Evolutionary conservation across 371 early-diverging fungal genomes (phyloP), one percentile per base, ranked within the genome.

Genomic region (Massospora cicadina): DNA sequence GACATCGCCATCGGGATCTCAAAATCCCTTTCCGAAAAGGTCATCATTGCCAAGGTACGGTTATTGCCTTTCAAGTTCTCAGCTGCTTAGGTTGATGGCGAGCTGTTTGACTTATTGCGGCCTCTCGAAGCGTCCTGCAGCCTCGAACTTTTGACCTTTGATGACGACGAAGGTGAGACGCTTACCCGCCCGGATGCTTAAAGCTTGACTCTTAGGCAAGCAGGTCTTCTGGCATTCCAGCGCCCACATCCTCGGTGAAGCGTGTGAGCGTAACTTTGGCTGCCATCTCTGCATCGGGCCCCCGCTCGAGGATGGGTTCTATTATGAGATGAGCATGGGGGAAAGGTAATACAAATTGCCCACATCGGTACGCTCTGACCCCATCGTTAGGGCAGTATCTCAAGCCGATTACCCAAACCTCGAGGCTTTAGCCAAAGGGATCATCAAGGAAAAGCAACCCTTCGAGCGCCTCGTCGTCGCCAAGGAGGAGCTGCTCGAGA

Each of bases 211-310:
- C 55, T 60, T 71, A 73, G 85, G 77, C 27, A 88, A 90, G 75
- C 79, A 81, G 71, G 98, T 99, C 17, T 99, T 96, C 76, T 99
- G 99, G 99, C 99, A 99, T 75, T 96, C 97, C n/a, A 92, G 93
- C 70, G 99, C 99, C 1, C 99, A 99, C 77, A 86, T 99, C 71
- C 77, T 99, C 60, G 99, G 99, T 65, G 96, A 97, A 73, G 98
- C 98, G 29, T 92, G 94, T 71, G 95, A 93, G 75, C 83, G 84
- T 70, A 93, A 95, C 79, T 96, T 89, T 71, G 95, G 92, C 63
- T 90, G 93, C 77, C 89, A 93, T 68, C 84, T 99, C 65, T 97
- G 97, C 76, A 86, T 95, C 67, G 99, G 99, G 54, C 99, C 99
- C 58, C 99, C 99, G 59, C 80, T 90, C 64, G 98, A 99, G 68